Conservation (phyloP, 73 alveolate genomes). For the Paramecium pentaurelia region DNA sequence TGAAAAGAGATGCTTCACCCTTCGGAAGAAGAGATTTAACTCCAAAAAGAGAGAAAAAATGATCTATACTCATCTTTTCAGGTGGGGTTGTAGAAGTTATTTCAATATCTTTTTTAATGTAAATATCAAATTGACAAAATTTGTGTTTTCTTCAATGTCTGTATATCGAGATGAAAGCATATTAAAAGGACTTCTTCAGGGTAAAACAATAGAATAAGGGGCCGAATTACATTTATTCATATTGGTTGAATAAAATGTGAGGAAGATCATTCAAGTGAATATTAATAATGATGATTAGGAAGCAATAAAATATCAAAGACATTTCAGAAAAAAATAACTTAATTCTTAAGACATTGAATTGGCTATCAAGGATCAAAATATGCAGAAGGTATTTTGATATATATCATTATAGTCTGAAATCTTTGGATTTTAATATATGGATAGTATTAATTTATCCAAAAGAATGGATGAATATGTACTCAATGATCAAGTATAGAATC, state of each 20-base stretch:
- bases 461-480: neutral
- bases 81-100: constrained; percentile 17
- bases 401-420: neutral
- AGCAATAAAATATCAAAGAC: constrained; percentile 12
- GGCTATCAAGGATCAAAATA: neutral
- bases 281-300: neutral
- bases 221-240: constrained; percentile 3
- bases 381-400: neutral
- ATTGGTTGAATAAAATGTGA: constrained; percentile 1
- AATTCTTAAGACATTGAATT: neutral
- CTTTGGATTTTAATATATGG: constrained; percentile 42
- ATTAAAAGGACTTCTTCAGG: neutral
- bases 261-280: neutral
- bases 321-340: constrained; percentile 9
- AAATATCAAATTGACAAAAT: constrained; percentile 39
- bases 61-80: neutral
- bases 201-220: neutral
- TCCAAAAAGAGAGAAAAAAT: neutral
- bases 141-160: neutral
- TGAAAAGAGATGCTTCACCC: neutral
- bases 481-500: neutral
- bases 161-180: constrained; percentile 26
- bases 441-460: neutral
- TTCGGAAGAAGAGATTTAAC: neutral
- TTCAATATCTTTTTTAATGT: constrained; percentile 44